Conservation (phyloP, 345 rosid genomes). For the Mallotus nudiflorus region DNA sequence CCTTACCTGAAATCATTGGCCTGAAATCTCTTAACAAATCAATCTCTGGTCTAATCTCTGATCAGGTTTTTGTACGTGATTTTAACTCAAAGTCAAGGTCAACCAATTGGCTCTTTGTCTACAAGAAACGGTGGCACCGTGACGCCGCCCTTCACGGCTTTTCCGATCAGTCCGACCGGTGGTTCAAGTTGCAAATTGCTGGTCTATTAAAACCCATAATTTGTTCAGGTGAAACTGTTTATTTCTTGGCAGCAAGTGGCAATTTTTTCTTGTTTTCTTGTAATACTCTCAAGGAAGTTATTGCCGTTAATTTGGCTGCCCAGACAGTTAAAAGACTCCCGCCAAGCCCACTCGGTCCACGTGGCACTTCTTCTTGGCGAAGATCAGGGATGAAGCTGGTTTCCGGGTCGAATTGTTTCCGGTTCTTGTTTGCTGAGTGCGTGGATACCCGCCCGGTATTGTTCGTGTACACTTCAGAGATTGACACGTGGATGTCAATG, state of each 20-base stretch:
- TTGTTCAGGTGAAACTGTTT: constrained; percentile 50
- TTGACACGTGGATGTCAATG: constrained; percentile 46
- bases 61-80: constrained; percentile 48
- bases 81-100: constrained; percentile 50
- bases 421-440: constrained; percentile 63
- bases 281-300: constrained; percentile 48
- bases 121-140: constrained; percentile 71
- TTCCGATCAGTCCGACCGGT: constrained; percentile 45
- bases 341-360: constrained; percentile 75
- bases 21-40: constrained; percentile 55
- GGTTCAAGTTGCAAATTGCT: constrained; percentile 62
- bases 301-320: constrained; percentile 52
- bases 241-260: constrained; percentile 56
- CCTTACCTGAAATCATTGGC: constrained; percentile 60
- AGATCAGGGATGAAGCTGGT: constrained; percentile 73
- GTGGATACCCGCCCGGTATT: constrained; percentile 51
- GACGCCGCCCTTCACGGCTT: constrained; percentile 53
- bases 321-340: constrained; percentile 51
- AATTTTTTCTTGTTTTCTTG: constrained; percentile 64
- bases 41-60: constrained; percentile 45
- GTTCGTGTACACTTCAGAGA: constrained; percentile 47
- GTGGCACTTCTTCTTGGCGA: constrained; percentile 77
- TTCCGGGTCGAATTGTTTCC: constrained; percentile 45
- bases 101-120: constrained; percentile 66
- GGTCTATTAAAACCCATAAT: constrained; percentile 38